Evolutionary conservation across 1,284 basidiomycete genomes (phyloP).

Genomic region (Phellopilus nigrolimitatus): DNA sequence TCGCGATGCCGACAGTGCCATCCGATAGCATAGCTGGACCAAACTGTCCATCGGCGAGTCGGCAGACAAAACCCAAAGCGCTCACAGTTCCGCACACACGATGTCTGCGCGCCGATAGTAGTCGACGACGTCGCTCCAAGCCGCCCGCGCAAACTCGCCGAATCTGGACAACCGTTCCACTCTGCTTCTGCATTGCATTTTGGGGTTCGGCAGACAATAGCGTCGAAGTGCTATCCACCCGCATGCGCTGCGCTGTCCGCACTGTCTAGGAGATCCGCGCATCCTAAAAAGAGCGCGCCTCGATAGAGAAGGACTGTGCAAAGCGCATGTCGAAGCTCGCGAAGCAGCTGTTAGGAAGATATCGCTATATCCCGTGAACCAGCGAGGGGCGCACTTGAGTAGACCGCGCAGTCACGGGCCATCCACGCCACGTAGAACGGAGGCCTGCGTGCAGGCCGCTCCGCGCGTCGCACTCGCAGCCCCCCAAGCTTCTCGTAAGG

Average conservation of each 20-base stretch:
- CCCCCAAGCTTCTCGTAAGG: no score
- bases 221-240: slow-evolving; percentile 84
- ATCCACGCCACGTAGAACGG: no score
- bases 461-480: no score
- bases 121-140: slow-evolving; percentile 70
- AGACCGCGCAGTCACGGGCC: no score
- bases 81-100: no score
- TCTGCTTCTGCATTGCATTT: slow-evolving; percentile 96
- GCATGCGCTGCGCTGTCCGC: slow-evolving; percentile 80
- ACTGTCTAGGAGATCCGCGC: slow-evolving; percentile 85
- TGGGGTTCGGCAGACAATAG: slow-evolving; percentile 87
- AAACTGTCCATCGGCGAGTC: no score
- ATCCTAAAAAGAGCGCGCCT: slow-evolving; percentile 88
- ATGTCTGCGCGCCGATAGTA: slow-evolving; percentile 66
- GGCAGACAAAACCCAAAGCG: no score
- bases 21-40: no score
- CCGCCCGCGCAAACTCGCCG: slow-evolving; percentile 51
- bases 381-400: no score
- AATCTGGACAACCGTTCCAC: slow-evolving; percentile 42
- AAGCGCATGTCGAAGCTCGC: slow-evolving; percentile 82
- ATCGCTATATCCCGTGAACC: no score
- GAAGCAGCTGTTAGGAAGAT: slow-evolving; percentile 75
- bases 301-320: slow-evolving; percentile 94
- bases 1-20: no score
- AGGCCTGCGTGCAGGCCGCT: no score